phyloP scores from a whole-genome alignment of 306 rosid species.

The Lathyrus sativus region DNA sequence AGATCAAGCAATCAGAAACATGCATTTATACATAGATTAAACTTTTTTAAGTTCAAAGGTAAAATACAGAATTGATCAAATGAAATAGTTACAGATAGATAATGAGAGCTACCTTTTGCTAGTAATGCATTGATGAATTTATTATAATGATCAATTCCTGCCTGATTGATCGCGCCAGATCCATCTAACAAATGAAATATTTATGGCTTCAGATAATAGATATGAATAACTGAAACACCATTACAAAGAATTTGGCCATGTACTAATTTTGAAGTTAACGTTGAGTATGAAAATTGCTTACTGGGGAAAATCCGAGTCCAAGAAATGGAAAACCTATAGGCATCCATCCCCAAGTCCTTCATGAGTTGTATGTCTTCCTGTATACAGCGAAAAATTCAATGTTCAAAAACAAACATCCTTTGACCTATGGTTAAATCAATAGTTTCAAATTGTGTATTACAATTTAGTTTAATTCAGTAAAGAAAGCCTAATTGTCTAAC shows the following conservation, averaged over 20 bases:
- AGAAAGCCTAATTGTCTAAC: too few species aligned
- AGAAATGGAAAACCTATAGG: conserved; percentile 88
- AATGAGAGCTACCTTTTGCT: conserved; percentile 60
- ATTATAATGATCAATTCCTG: conserved; percentile 83
- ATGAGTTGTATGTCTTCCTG: conserved; percentile 83
- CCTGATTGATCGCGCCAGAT: conserved; percentile 69
- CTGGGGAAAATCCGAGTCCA: conserved; percentile 91
- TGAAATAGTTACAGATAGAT: conserved; percentile 2
- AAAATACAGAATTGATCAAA: background rate
- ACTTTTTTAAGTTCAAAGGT: conserved; percentile 1
- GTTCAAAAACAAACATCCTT: conserved; percentile 13
- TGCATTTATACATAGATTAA: background rate
- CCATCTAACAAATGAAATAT: conserved; percentile 59
- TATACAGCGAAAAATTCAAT: background rate
- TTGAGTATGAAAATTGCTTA: conserved; percentile 41
- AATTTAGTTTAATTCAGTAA: too few species aligned
- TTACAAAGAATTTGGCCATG: too few species aligned
- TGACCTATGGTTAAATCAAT: background rate
- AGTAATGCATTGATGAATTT: conserved; percentile 77
- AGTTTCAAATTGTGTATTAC: too few species aligned
- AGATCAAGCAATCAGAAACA: conserved; percentile 30
- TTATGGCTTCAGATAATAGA: conserved; percentile 15
- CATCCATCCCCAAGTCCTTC: conserved; percentile 91
- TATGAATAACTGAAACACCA: background rate
- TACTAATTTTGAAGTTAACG: background rate